These are phyloP conservation scores for Aureobasidium namibiae DNA, from an alignment of 2,329 filamentous ascomycete genomes.

Conservation along the genomic window DNA sequence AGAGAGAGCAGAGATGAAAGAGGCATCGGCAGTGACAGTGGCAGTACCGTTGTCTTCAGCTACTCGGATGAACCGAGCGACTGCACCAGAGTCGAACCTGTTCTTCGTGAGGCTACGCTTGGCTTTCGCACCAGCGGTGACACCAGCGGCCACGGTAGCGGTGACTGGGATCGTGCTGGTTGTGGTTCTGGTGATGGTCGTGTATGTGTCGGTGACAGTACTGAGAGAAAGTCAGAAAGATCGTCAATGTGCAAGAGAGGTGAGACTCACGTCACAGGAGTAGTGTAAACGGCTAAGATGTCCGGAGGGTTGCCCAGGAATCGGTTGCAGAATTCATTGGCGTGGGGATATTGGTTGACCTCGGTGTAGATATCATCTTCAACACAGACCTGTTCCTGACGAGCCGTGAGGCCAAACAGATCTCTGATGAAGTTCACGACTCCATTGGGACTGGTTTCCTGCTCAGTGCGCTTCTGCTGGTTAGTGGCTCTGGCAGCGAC, in stretches of 20 bases:
- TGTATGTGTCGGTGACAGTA: slow-evolving; percentile 15
- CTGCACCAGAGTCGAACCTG: slow-evolving; percentile 15
- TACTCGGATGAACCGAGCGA: slow-evolving; percentile 18
- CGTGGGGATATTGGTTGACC: slow-evolving; percentile 21
- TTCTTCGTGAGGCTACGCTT: slow-evolving; percentile 16
- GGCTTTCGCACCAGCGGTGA: slow-evolving; percentile 13
- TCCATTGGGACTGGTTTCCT: slow-evolving; percentile 14
- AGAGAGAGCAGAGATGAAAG: slow-evolving; percentile 16
- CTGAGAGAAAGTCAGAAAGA: slow-evolving; percentile 7
- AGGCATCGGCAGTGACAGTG: slow-evolving; percentile 11
- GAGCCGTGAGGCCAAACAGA: slow-evolving; percentile 18
- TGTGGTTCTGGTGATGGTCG: slow-evolving; percentile 18
- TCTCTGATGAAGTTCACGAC: slow-evolving; percentile 19
- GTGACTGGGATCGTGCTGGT: slow-evolving; percentile 17
- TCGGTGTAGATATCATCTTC: slow-evolving; percentile 21
- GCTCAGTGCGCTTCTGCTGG: slow-evolving; percentile 16
- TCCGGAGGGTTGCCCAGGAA: slow-evolving; percentile 7
- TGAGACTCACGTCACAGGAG: slow-evolving; percentile 23
- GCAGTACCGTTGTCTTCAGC: slow-evolving; percentile 14
- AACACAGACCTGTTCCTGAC: slow-evolving; percentile 18
- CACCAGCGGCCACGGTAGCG: slow-evolving; percentile 21
- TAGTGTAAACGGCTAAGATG: slow-evolving; percentile 21
- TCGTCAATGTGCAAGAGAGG: no score
- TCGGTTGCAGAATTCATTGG: slow-evolving; percentile 14
- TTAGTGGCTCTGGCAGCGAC: slow-evolving; percentile 21